Percentiles rank a stretch among this genome's conserved stretches.
phyloP scores from a whole-genome alignment of 176 grass and related monocot genomes.

The Ensete glaucum region DNA sequence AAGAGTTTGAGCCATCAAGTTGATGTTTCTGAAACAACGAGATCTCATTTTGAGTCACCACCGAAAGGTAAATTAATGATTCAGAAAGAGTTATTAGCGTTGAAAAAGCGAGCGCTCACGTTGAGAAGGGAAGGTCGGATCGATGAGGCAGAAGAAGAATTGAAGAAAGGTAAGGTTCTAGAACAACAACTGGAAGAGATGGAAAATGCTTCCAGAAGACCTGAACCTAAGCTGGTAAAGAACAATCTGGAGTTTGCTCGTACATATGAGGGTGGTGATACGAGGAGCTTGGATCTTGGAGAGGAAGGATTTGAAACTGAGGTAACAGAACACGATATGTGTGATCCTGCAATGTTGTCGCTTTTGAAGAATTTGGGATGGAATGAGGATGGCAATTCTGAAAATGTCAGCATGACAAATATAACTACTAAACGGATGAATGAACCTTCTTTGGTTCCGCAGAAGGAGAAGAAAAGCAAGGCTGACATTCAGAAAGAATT shows the following conservation, averaged over 20 bases:
- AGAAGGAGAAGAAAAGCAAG: constrained; percentile 47
- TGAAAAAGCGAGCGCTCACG: constrained; percentile 82
- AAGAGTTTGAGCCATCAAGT: constrained; percentile 23
- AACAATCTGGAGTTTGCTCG: background rate
- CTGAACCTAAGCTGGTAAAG: constrained; percentile 25
- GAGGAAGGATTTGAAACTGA: constrained; percentile 58
- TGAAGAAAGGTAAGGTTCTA: constrained; percentile 70
- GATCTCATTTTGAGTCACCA: constrained; percentile 19
- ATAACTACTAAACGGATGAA: background rate
- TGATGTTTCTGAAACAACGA: constrained; percentile 13
- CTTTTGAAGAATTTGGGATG: constrained; percentile 78
- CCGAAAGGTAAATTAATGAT: constrained; percentile 76
- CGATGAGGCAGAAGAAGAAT: constrained; percentile 65
- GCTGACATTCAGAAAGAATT: constrained; percentile 75
- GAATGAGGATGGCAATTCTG: constrained; percentile 43
- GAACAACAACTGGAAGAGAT: constrained; percentile 88
- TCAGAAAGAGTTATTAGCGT: constrained; percentile 76
- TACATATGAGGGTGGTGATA: constrained; percentile 7
- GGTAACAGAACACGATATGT: constrained; percentile 79
- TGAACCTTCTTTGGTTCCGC: background rate
- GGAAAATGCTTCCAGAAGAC: constrained; percentile 41
- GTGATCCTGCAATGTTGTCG: constrained; percentile 61
- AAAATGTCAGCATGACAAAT: background rate
- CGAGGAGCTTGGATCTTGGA: constrained; percentile 32
- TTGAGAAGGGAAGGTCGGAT: constrained; percentile 86